Percentiles rank a stretch among this genome's conserved stretches.
These are phyloP conservation scores for Exserohilum turcica DNA, from an alignment of 2,329 filamentous ascomycete species.

Conservation along the genomic window DNA sequence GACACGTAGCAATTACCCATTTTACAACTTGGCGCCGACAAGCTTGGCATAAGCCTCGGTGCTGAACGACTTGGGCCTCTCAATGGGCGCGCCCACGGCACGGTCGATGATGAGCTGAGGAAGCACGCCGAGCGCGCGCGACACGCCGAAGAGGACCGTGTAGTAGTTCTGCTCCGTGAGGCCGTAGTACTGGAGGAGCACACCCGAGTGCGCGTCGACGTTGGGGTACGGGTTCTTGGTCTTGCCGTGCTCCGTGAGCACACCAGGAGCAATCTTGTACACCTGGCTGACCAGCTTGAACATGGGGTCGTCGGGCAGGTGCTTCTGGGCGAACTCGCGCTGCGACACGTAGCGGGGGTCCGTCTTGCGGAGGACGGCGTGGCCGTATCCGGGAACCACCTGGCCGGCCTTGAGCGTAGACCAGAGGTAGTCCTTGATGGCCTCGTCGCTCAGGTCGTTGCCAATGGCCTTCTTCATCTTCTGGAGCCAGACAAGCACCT, in stretches of 20 bases:
- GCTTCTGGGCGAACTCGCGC: constrained; percentile 92
- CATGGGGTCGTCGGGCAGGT: constrained; percentile 97
- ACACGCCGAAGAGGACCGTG: constrained; percentile 99
- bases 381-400: constrained; percentile 97
- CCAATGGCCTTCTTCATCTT: constrained; percentile 98
- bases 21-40: constrained; percentile 85
- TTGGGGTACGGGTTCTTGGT: constrained; percentile 99
- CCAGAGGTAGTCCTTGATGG: constrained; percentile 99
- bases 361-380: constrained; percentile 99
- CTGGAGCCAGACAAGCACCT: constrained; percentile 97
- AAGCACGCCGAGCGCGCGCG: constrained; percentile 95
- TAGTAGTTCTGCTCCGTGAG: constrained; percentile 99
- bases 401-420: constrained; percentile 92
- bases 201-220: constrained; percentile 98
- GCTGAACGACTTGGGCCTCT: constrained; percentile 98
- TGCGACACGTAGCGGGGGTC: constrained; percentile 98
- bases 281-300: constrained; percentile 99
- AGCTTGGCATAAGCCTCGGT: constrained; percentile 97
- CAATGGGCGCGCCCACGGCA: constrained; percentile 93
- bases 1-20: constrained; percentile 13
- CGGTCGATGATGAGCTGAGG: constrained; percentile 99
- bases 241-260: constrained; percentile 99
- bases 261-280: constrained; percentile 98
- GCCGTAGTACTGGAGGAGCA: constrained; percentile 99
- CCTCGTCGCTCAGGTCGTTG: constrained; percentile 92